These are phyloP conservation scores for Candida gigantensis DNA, from an alignment of 1,139 yeast genomes.

Conservation along the genomic window DNA sequence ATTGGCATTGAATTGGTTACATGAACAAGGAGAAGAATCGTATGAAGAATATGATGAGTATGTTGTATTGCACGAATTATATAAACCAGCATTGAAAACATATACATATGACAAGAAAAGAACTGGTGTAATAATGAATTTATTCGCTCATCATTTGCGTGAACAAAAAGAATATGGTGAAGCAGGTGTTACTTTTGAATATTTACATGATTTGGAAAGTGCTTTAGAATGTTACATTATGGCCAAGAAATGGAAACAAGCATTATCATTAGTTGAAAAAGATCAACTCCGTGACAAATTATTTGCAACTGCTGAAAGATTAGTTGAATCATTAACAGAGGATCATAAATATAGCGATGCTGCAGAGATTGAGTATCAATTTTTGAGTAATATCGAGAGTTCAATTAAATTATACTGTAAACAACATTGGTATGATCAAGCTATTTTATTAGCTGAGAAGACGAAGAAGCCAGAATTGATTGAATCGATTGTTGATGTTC, in stretches of 20 bases:
- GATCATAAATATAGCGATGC: slow-evolving; percentile 79
- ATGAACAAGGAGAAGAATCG: slow-evolving; percentile 49
- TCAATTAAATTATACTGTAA: slow-evolving; percentile 73
- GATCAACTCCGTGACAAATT: slow-evolving; percentile 36
- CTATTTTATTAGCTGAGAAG: slow-evolving; percentile 62
- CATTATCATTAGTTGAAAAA: slow-evolving; percentile 58
- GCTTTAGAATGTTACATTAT: slow-evolving; percentile 71
- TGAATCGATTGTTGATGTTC: slow-evolving; percentile 65
- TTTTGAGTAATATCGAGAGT: slow-evolving; percentile 58
- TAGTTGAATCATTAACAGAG: slow-evolving; percentile 62
- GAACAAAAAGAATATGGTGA: slow-evolving; percentile 59
- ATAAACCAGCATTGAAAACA: slow-evolving; percentile 64
- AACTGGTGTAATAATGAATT: slow-evolving; percentile 53
- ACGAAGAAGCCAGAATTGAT: slow-evolving; percentile 48
- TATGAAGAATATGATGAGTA: slow-evolving; percentile 67
- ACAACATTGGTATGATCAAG: slow-evolving; percentile 73
- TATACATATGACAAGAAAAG: slow-evolving; percentile 60
- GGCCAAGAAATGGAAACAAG: slow-evolving; percentile 85
- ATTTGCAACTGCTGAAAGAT: slow-evolving; percentile 51
- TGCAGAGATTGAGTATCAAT: slow-evolving; percentile 72
- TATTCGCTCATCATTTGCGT: slow-evolving; percentile 65
- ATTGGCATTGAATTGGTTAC: slow-evolving; percentile 69
- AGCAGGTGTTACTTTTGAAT: slow-evolving; percentile 79
- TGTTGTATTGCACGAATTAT: slow-evolving; percentile 72
- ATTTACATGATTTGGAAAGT: slow-evolving; percentile 51